Conservation (phyloP, 805 yeast species). For the Teunomyces tritomae region DNA sequence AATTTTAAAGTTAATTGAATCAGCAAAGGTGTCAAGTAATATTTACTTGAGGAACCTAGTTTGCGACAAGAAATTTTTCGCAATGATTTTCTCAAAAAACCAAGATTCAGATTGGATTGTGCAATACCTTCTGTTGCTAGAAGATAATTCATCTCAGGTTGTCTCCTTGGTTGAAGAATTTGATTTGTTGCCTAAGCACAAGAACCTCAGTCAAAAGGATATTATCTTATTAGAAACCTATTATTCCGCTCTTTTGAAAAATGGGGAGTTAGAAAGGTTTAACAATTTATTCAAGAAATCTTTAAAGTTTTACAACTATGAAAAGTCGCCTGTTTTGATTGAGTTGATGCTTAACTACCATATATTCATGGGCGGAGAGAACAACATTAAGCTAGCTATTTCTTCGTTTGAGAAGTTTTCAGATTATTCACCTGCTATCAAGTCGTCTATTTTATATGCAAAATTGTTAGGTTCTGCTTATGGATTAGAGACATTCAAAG, state of each 20-base stretch:
- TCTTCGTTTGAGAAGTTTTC: slow-evolving; percentile 15
- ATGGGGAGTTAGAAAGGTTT: slow-evolving; percentile 13
- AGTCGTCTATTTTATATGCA: slow-evolving; percentile 17
- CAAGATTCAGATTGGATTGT: slow-evolving; percentile 18
- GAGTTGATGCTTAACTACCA: slow-evolving; percentile 23
- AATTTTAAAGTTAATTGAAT: slow-evolving; percentile 10
- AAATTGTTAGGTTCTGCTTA: slow-evolving; percentile 17
- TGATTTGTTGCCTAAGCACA: slow-evolving; percentile 3
- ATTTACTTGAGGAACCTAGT: slow-evolving; percentile 17
- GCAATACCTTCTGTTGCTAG: slow-evolving; percentile 13
- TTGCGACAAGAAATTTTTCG: slow-evolving; percentile 8
- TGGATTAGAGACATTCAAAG: slow-evolving; percentile 9
- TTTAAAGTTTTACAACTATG: neutral
- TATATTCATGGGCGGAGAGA: slow-evolving; percentile 14
- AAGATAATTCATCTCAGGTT: slow-evolving; percentile 4
- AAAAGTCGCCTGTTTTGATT: slow-evolving; percentile 13
- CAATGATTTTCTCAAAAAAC: slow-evolving; percentile 8
- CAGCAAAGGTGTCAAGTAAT: slow-evolving; percentile 15
- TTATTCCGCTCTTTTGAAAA: slow-evolving; percentile 14
- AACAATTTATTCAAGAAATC: slow-evolving; percentile 14
- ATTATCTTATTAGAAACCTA: slow-evolving; percentile 3
- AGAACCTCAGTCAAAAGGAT: neutral
- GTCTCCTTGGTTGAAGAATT: slow-evolving; percentile 7
- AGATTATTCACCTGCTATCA: slow-evolving; percentile 12
- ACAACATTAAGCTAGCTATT: slow-evolving; percentile 14